Conservation (phyloP, 169 alveolate genomes). For the Eimeria mitis region DNA sequence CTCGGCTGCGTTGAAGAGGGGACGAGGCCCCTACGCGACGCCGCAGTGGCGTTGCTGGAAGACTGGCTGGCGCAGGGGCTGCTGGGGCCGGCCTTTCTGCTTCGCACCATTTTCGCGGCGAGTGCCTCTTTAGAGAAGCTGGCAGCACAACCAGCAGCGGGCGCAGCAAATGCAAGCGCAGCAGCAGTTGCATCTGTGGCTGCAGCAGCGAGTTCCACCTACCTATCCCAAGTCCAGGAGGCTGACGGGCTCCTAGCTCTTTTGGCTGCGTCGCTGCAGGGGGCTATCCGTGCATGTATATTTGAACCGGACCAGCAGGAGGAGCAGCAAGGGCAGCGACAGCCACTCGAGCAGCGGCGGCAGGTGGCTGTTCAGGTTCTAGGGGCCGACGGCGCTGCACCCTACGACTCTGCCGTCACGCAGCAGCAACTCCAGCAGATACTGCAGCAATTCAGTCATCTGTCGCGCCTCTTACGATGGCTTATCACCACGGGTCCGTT, state of each 20-base stretch:
- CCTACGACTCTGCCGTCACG: not conserved
- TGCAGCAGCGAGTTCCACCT: constrained; percentile 4
- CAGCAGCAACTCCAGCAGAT: constrained; percentile 57
- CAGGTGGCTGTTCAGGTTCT: constrained; percentile 30
- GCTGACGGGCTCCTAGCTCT: constrained; percentile 46
- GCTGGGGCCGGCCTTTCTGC: constrained; percentile 34
- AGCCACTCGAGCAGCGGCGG: constrained; percentile 39
- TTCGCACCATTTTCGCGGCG: constrained; percentile 38
- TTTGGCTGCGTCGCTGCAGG: constrained; percentile 58
- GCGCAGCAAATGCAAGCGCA: not conserved
- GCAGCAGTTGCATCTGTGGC: not conserved
- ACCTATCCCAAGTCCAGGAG: constrained; percentile 1
- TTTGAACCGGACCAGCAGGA: constrained; percentile 17
- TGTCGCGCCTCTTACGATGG: constrained; percentile 49
- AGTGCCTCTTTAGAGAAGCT: constrained; percentile 16
- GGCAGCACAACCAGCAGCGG: constrained; percentile 33
- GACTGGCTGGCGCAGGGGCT: constrained; percentile 25
- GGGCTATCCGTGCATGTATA: constrained; percentile 18
- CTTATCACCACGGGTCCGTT: constrained; percentile 45
- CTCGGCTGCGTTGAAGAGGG: constrained; percentile 54
- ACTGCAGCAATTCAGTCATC: constrained; percentile 12
- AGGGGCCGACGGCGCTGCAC: constrained; percentile 30
- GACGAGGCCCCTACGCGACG: constrained; percentile 39
- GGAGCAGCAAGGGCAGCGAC: constrained; percentile 2
- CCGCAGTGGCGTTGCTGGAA: constrained; percentile 17